Percentiles rank a stretch among this genome's conserved stretches.
Conservation (phyloP, 75 land plant genomes). For the Cupressus sempervirens region DNA sequence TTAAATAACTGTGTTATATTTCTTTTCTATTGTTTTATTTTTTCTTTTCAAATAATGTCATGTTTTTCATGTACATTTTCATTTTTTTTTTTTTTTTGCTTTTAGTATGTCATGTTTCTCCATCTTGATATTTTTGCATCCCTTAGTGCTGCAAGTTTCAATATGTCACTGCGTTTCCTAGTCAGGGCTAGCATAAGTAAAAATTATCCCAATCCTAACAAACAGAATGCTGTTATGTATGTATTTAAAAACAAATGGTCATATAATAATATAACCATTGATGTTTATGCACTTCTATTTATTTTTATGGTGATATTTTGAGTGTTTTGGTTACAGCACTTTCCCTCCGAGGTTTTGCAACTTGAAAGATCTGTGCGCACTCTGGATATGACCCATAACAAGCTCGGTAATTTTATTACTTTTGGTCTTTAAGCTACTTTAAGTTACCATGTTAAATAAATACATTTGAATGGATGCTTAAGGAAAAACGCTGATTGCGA, state of each 20-base stretch:
- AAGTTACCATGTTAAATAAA: not conserved
- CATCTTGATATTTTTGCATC: not conserved
- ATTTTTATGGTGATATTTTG: not conserved
- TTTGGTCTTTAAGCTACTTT: not conserved
- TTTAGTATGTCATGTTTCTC: no score
- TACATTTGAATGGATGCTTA: not conserved
- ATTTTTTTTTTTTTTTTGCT: not conserved
- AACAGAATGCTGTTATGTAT: not conserved
- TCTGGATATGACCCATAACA: conserved; percentile 81
- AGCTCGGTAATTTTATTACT: conserved; percentile 40
- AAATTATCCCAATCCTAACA: not conserved
- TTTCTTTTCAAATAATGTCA: not conserved
- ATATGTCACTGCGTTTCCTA: not conserved
- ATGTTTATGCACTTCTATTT: not conserved
- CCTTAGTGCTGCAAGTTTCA: not conserved
- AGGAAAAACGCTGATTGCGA: not conserved
- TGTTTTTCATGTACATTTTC: not conserved
- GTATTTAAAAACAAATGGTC: not conserved
- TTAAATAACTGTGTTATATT: not conserved
- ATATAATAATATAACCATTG: not conserved
- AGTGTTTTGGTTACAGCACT: conserved; percentile 32
- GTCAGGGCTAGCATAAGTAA: not conserved
- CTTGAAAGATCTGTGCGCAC: conserved; percentile 65
- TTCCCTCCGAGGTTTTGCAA: conserved; percentile 71
- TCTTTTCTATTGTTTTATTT: not conserved